Base-by-base conservation (phyloP, 1,139 yeast genomes). In the Blastobotrys proliferans region DNA sequence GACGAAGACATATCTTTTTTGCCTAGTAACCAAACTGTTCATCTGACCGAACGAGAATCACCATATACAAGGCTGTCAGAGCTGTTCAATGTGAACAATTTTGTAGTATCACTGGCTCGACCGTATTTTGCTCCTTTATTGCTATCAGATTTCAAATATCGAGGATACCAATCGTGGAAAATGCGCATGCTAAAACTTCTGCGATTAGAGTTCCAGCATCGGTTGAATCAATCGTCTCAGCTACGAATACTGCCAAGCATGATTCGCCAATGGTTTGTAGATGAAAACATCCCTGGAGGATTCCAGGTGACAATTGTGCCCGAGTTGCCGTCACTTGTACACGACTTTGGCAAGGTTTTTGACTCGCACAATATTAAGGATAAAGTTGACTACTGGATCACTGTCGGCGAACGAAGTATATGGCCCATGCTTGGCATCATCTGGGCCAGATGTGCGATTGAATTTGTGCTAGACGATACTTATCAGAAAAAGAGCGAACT, bases 271-370 rank as follows among this genome's bases (percentile, higher is more conserved):
- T 67, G 88, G 44, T 81, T 92, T 35, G 82, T 90, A 41, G 97
- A 92, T 61, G 97, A 92, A 57, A 82, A 82, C 55, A 77, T 82
- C 1, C 96, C 97, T 0, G 77, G 83, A 18, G 77, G 73, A 69
- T 51, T 78, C 80, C 95, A 88, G 57, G 81, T 92, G 19, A 86
- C 95, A 0, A 83, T 92, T 35, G 97, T 92, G 3, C 98, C 98
- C 0, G 94, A 84, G 58, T 64, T 87, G 44, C 70, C 84, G 43
- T 56, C 58, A n/a, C 65, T 87, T 38, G 60, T 83, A 35, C 70
- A 71, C 31, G 94, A 85, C 58, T 77, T 81, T 53, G 80, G 85
- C 26, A 69, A 84, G 49, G 79, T 83, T 1, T 80, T 84, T 55
- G 94, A 88, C 53, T 80, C 86, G 6, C 85, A 86, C 50, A 70